Evolutionary conservation across 768 basidiomycete species (phyloP), one percentile per base, ranked within the genome.

Genomic region (Leucosporidium yakuticum): DNA sequence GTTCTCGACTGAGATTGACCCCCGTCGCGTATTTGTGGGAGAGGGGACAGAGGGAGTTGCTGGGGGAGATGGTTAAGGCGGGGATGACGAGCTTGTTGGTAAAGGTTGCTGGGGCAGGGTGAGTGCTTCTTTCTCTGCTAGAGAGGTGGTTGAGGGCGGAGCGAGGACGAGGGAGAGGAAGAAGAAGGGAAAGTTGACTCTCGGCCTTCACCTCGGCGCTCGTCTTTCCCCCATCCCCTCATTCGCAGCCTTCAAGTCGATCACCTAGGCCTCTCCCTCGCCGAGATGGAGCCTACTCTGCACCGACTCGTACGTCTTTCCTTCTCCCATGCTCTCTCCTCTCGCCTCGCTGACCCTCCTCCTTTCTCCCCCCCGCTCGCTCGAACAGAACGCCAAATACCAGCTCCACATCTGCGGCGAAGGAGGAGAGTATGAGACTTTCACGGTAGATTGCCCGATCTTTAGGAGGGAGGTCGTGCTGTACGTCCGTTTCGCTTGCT

Each of bases 351-450:
- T 58, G 34, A 65, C 32, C 1, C 7, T 5, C 4, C 34, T 48
- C 21, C 55, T 11, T 21, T 1, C 34, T 4, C 21, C 39, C 12
- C 11, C 25, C 9, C 19, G 25, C 47, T 21, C 23, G 3, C 6
- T 12, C 39, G 2, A 8, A 44, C 71, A 92, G 91, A 91, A 94
- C 77, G 76, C 79, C 15, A 79, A 85, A 32, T 99, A 92, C 74
- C 93, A 93, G 6, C 87, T 88, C 0, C 96, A 99, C 76, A 84
- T 95, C 2, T 97, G 95, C 69, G 96, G 96, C 15, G 96, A 99
- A 80, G 96, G 96, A 2, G 96, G 96, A 3, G 96, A 99, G 80
- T 99, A 97, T 78, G 96, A 99, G 77, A 90, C 88, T 0, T 81
- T 98, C 65, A 97, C 95, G 1, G 80, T 93, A 19, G 90, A 96